A percentile compares a stretch with the other conserved stretches of the same genome.
Evolutionary conservation across 2,329 filamentous ascomycete species (phyloP).

Genomic region (Sphaerulina vaccinii): DNA sequence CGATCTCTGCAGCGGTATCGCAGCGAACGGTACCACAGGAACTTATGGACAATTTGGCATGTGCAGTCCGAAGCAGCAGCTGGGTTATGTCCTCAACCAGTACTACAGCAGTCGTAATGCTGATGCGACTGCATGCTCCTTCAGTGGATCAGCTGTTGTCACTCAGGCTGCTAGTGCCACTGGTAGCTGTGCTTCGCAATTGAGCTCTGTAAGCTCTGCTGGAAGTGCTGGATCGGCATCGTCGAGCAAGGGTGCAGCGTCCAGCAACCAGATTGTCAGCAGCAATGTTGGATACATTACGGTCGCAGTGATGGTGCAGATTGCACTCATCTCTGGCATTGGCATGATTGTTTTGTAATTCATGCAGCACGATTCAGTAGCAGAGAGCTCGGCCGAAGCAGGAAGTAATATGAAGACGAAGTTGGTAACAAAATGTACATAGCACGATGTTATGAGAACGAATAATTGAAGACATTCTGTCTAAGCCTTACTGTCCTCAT

Average conservation of each 20-base stretch:
- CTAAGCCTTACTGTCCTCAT: too few species aligned
- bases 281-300: conserved; percentile 24
- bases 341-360: conserved; percentile 29
- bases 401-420: too few species aligned
- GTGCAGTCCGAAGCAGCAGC: conserved; percentile 68
- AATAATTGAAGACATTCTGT: too few species aligned
- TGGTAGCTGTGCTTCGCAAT: conserved; percentile 56
- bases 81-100: conserved; percentile 69
- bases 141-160: conserved; percentile 60
- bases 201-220: conserved; percentile 62
- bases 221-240: conserved; percentile 18
- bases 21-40: conserved; percentile 65
- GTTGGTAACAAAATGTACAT: too few species aligned
- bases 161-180: conserved; percentile 51
- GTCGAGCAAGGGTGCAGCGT: conserved; percentile 22
- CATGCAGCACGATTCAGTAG: too few species aligned
- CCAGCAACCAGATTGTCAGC: conserved; percentile 15
- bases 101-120: conserved; percentile 64
- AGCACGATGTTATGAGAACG: too few species aligned
- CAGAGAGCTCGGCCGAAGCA: too few species aligned
- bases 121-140: conserved; percentile 62
- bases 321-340: conserved; percentile 30
- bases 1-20: conserved; percentile 65
- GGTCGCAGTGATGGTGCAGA: conserved; percentile 24
- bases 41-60: conserved; percentile 75